phyloP scores from a whole-genome alignment of 129 eudicot genomes.

The Glebionis coronaria region DNA sequence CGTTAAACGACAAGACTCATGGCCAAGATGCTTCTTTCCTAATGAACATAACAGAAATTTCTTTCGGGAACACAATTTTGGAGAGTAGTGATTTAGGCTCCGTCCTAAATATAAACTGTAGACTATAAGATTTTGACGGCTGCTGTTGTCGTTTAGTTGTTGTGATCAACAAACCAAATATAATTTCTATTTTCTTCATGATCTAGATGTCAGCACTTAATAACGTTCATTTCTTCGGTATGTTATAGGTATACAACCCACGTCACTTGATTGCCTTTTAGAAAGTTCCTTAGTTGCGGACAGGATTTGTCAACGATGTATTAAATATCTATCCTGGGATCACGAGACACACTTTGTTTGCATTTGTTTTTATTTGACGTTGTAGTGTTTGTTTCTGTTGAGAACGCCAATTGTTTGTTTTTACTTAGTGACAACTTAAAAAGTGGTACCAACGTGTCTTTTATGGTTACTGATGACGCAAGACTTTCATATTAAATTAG shows the following conservation, averaged over 20 bases:
- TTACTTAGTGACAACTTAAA: not conserved
- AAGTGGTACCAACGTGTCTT: not conserved
- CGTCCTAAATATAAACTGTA: not conserved
- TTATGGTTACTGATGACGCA: not conserved
- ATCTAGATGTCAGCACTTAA: constrained; percentile 7
- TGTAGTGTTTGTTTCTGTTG: not conserved
- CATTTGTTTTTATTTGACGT: not conserved
- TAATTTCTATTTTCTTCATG: not conserved
- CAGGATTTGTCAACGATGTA: not conserved
- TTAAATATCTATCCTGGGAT: not conserved
- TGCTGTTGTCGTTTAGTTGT: constrained; percentile 10
- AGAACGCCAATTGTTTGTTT: not conserved
- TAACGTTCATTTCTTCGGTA: not conserved
- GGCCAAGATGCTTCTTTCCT: too few species aligned
- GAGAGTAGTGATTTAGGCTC: not conserved
- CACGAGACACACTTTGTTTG: not conserved
- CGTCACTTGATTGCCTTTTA: constrained; percentile 1
- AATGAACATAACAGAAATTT: too few species aligned
- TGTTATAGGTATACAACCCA: not conserved
- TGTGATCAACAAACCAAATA: constrained; percentile 1
- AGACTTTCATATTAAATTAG: not conserved
- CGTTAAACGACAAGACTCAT: too few species aligned
- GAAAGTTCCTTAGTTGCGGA: constrained; percentile 5
- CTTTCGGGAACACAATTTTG: too few species aligned
- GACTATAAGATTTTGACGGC: not conserved